phyloP scores from a whole-genome alignment of 768 basidiomycete species.

The Mycena capillaripes region DNA sequence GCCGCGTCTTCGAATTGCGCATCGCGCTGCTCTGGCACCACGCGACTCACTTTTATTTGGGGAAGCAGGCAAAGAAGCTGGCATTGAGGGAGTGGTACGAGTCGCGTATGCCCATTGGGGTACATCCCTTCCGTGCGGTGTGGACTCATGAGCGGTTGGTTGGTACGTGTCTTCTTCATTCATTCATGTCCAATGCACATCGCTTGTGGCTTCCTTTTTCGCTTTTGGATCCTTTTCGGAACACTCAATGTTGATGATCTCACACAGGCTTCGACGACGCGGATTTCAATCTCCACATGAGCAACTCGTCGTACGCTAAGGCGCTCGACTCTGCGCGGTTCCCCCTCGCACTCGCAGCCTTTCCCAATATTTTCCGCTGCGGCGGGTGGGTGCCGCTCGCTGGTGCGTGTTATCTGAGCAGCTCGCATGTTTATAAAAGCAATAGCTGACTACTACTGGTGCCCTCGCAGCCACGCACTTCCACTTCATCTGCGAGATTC shows the following conservation, averaged over 20 bases:
- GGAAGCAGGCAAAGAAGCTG: slow-evolving; percentile 46
- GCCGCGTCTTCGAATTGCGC: slow-evolving; percentile 10
- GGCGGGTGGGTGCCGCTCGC: slow-evolving; percentile 76
- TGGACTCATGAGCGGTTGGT: slow-evolving; percentile 65
- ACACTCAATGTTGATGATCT: neutral
- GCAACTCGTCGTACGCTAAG: slow-evolving; percentile 88
- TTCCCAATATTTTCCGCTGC: slow-evolving; percentile 69
- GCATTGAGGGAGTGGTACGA: slow-evolving; percentile 33
- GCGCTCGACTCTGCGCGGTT: slow-evolving; percentile 66
- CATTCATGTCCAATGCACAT: no score
- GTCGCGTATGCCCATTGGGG: slow-evolving; percentile 58
- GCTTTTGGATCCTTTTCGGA: neutral
- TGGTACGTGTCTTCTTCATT: neutral
- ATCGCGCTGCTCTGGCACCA: slow-evolving; percentile 10
- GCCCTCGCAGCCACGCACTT: slow-evolving; percentile 56
- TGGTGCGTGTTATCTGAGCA: slow-evolving; percentile 45
- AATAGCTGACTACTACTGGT: neutral
- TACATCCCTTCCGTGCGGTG: slow-evolving; percentile 64
- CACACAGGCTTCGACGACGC: slow-evolving; percentile 70
- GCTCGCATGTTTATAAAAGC: neutral
- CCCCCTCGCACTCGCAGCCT: slow-evolving; percentile 60
- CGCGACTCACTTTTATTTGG: slow-evolving; percentile 17
- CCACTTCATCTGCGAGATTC: slow-evolving; percentile 64
- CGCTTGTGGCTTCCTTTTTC: no score
- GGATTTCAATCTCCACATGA: slow-evolving; percentile 82